Percentiles rank a stretch among this genome's conserved stretches.
Conservation (phyloP, 306 rosid species). For the Acacia melanoxylon region DNA sequence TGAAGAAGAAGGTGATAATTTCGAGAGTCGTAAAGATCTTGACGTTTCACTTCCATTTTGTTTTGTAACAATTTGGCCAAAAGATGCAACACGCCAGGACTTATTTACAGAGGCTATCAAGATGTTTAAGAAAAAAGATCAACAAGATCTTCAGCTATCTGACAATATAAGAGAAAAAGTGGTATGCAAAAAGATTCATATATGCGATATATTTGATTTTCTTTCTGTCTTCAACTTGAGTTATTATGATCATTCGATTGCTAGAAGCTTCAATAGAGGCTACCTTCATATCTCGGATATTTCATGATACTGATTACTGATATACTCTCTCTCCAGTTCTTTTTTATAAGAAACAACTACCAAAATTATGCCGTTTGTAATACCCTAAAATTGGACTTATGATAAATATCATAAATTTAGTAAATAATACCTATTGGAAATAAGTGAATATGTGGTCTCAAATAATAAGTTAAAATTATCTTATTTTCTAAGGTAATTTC, state of each 20-base stretch:
- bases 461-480: too few species aligned
- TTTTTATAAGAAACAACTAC: too few species aligned
- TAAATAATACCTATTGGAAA: too few species aligned
- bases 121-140: not conserved
- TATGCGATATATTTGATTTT: not conserved
- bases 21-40: not conserved
- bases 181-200: not conserved
- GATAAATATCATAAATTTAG: too few species aligned
- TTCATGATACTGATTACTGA: not conserved
- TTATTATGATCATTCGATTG: not conserved
- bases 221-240: not conserved
- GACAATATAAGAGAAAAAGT: constrained; percentile 10
- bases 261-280: not conserved
- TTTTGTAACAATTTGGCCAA: constrained; percentile 16
- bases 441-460: too few species aligned
- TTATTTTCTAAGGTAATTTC: too few species aligned
- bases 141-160: not conserved
- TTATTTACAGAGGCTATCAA: not conserved
- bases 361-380: too few species aligned
- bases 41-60: not conserved
- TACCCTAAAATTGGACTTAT: too few species aligned
- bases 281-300: not conserved
- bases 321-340: too few species aligned
- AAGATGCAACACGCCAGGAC: not conserved
- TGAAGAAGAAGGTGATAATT: not conserved